Evolutionary conservation across 208 protist species (phyloP).

Genomic region (Trichomonas tenax): DNA sequence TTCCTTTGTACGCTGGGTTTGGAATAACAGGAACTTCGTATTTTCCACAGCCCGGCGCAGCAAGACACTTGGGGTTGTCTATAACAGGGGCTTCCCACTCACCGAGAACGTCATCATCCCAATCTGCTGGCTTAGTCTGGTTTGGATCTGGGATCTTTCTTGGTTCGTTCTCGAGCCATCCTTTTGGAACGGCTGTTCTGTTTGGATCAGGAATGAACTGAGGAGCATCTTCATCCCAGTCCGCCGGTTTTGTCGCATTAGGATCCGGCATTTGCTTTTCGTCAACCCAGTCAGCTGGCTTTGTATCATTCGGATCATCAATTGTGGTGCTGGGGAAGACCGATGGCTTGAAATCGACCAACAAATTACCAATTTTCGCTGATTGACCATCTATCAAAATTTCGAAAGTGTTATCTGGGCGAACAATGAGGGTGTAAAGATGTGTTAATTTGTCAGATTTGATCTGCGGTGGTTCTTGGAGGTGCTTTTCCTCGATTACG

Average conservation of each 20-base stretch:
- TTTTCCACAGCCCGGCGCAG: neutral
- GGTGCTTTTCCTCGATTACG: constrained; percentile 27
- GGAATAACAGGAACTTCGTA: constrained; percentile 34
- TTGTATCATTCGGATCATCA: constrained; percentile 35
- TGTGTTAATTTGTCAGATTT: constrained; percentile 31
- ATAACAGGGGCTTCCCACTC: constrained; percentile 31
- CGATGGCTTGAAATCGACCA: constrained; percentile 31
- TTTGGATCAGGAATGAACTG: constrained; percentile 24
- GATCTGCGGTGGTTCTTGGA: neutral
- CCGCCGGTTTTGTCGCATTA: constrained; percentile 34
- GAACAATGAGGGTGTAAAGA: constrained; percentile 35
- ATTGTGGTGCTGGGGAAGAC: constrained; percentile 30
- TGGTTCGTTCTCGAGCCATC: constrained; percentile 29
- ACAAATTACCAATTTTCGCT: constrained; percentile 23
- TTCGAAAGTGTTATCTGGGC: constrained; percentile 22
- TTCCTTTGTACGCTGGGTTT: constrained; percentile 42
- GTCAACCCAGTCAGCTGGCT: constrained; percentile 47
- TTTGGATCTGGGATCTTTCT: constrained; percentile 24
- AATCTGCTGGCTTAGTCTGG: constrained; percentile 33
- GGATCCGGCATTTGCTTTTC: constrained; percentile 43
- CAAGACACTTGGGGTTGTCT: constrained; percentile 32
- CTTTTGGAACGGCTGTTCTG: constrained; percentile 35
- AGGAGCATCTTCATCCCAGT: constrained; percentile 19
- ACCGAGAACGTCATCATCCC: constrained; percentile 41
- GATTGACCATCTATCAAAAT: constrained; percentile 35